Conservation (phyloP, 1,139 yeast genomes). For the Trichomonascaceae sp. region DNA sequence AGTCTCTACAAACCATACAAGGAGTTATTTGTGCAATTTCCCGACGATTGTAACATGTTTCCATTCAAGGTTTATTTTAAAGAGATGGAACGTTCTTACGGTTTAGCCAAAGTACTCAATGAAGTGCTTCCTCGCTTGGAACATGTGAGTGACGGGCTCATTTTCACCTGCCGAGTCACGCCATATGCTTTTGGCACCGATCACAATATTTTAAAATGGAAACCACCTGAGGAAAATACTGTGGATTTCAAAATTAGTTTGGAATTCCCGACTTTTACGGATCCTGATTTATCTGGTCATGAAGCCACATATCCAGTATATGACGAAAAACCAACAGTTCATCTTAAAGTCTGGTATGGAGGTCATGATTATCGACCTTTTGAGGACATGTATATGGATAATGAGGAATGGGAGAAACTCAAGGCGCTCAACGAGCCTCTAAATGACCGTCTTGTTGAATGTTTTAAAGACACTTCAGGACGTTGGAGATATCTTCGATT, state of each 20-base stretch:
- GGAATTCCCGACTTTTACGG: slow-evolving; percentile 59
- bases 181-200: slow-evolving; percentile 91
- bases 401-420: slow-evolving; percentile 76
- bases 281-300: slow-evolving; percentile 61
- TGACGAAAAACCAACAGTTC: slow-evolving; percentile 66
- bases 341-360: slow-evolving; percentile 78
- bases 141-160: slow-evolving; percentile 90
- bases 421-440: slow-evolving; percentile 71
- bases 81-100: slow-evolving; percentile 78
- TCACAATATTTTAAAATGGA: slow-evolving; percentile 75
- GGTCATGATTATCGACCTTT: slow-evolving; percentile 59
- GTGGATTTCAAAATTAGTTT: slow-evolving; percentile 76
- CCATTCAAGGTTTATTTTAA: slow-evolving; percentile 84
- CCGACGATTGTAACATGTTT: slow-evolving; percentile 67
- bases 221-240: slow-evolving; percentile 92
- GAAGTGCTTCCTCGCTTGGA: slow-evolving; percentile 62
- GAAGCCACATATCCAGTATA: slow-evolving; percentile 60
- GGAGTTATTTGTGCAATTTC: slow-evolving; percentile 58
- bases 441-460: slow-evolving; percentile 87
- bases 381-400: slow-evolving; percentile 54
- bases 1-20: slow-evolving; percentile 78
- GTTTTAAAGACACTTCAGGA: slow-evolving; percentile 54
- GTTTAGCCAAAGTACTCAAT: slow-evolving; percentile 68
- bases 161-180: slow-evolving; percentile 84
- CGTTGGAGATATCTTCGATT: slow-evolving; percentile 83